Evolutionary conservation across 306 rosid species (phyloP).

Genomic region (Nissolia schottii): DNA sequence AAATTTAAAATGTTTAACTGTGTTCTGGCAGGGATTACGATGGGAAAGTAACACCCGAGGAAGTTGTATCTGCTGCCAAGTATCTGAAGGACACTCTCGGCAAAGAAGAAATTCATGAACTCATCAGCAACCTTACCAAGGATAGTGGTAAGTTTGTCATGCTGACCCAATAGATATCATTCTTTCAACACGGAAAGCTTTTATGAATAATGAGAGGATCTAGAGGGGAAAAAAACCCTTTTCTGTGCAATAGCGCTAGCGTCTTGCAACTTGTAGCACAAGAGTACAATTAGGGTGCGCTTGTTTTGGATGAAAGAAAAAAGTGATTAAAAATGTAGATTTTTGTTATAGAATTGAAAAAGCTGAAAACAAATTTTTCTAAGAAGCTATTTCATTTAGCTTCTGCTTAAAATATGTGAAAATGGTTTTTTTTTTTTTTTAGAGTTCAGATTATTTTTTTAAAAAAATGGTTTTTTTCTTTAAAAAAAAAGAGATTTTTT

Average conservation of each 20-base stretch:
- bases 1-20: not conserved
- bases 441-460: no score
- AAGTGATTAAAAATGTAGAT: no score
- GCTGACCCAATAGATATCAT: not conserved
- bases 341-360: no score
- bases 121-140: slow-evolving; percentile 70
- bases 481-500: no score
- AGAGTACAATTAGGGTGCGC: no score
- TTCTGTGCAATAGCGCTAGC: not conserved
- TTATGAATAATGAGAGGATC: not conserved
- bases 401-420: no score
- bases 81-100: slow-evolving; percentile 75
- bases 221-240: not conserved
- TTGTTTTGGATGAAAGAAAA: no score
- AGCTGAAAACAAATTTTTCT: no score
- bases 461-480: no score
- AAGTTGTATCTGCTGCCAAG: slow-evolving; percentile 73
- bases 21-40: slow-evolving; percentile 68
- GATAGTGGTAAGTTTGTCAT: slow-evolving; percentile 50
- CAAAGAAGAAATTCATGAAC: slow-evolving; percentile 78
- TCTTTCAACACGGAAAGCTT: not conserved
- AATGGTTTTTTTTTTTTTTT: no score
- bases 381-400: no score
- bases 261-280: not conserved
- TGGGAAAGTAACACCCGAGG: slow-evolving; percentile 87